Conservation (phyloP, 2,329 filamentous ascomycete genomes). For the Cladophialophora chaetospira region DNA sequence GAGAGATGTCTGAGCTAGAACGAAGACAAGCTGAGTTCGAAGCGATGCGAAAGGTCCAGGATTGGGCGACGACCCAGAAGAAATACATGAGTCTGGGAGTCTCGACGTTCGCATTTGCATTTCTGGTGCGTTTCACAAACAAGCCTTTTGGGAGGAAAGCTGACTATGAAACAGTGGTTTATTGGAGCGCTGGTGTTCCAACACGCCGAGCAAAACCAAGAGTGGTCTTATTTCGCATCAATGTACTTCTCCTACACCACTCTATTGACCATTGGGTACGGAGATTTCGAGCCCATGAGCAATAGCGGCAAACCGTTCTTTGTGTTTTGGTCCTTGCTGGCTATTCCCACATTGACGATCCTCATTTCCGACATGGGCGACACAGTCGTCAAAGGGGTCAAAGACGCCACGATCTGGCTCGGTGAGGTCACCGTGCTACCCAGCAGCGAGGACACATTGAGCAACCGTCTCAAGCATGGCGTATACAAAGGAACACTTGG, state of each 20-base stretch:
- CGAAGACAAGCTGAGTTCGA: conserved; percentile 43
- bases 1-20: conserved; percentile 22
- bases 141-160: background rate
- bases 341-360: conserved; percentile 57
- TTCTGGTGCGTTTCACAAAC: conserved; percentile 34
- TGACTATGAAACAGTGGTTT: conserved; percentile 44
- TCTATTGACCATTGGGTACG: conserved; percentile 59
- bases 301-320: conserved; percentile 59
- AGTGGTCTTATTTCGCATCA: conserved; percentile 56
- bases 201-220: conserved; percentile 46
- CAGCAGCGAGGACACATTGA: conserved; percentile 46
- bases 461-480: conserved; percentile 34
- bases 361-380: conserved; percentile 57
- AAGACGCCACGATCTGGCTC: conserved; percentile 58
- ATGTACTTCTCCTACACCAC: conserved; percentile 58
- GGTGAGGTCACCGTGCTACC: conserved; percentile 59
- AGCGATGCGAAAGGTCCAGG: conserved; percentile 51
- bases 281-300: conserved; percentile 50
- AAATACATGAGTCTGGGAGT: conserved; percentile 48
- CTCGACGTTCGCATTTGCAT: conserved; percentile 38
- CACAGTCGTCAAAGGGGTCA: conserved; percentile 57
- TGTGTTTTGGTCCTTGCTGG: conserved; percentile 59
- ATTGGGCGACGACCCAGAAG: conserved; percentile 43
- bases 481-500: conserved; percentile 32
- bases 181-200: conserved; percentile 55